Base-by-base conservation (phyloP, 768 basidiomycete genomes). In the Termitomyces sp. region DNA sequence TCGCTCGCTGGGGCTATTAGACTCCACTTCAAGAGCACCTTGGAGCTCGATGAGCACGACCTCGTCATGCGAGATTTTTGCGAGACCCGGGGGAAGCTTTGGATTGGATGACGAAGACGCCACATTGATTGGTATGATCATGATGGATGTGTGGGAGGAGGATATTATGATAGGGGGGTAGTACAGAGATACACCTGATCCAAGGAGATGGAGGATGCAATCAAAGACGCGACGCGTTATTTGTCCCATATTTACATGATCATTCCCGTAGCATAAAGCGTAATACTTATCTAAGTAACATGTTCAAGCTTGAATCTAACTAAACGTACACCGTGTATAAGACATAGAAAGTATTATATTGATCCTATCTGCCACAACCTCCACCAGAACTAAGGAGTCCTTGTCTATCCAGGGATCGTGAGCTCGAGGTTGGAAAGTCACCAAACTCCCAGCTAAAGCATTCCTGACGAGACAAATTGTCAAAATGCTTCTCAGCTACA, bases 21-120 rank as follows among this genome's bases (percentile, higher is more conserved):
- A 81, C 54, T 90, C 87, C 33, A 88, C 84, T 45, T 88, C 84
- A 38, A 97, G 78, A 50, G 78, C 75, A 50, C 94, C 94, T 69
- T 98, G 95, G 5, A 97, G 76, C 64, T 98, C 94, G 53, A 98
- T 80, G 5, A 98, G 74, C 42, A 93, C 83, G 14, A 93, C 67
- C 65, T 94, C 91, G 43, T 87, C 85, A 60, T 89, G 78, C 15
- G 91, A 91, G 43, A 95, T 80, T 55, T 79, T 78, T 1, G 85
- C 86, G 14, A 96, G 75, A 0, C 78, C 73, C 1, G 85, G 76
- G 0, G 88, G 85, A 5, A 91, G 78, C 62, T 79, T 81, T 3
- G 69, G 66, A n/a, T 67, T 70, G 8, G 67, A 61, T 23, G 67
- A 62, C 0, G 74, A 63, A 9, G 75, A 70, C 1, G 49, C 60